A percentile compares a stretch with the other conserved stretches of the same genome.
Evolutionary conservation across 2,329 filamentous ascomycete genomes (phyloP).

Genomic region (Trichoderma cornu-damae): DNA sequence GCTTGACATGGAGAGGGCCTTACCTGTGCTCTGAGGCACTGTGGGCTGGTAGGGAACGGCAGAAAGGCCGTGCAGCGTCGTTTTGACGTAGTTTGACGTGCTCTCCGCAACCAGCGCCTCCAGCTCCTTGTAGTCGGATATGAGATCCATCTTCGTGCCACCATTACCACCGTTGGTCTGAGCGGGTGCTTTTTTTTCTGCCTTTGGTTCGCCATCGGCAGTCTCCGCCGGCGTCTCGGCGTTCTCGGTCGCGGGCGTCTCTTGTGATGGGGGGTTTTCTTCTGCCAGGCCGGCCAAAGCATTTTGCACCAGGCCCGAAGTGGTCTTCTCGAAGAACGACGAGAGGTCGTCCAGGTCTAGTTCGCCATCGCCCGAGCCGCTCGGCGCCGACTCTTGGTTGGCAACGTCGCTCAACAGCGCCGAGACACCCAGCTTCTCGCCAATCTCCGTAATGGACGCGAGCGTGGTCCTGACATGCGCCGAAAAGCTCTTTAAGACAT

Average conservation of each 20-base stretch:
- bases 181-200: conserved; percentile 22
- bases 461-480: conserved; percentile 33
- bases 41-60: conserved; percentile 41
- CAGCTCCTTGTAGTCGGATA: conserved; percentile 40
- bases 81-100: conserved; percentile 42
- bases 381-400: conserved; percentile 27
- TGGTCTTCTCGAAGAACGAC: conserved; percentile 40
- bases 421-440: conserved; percentile 33
- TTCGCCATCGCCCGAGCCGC: conserved; percentile 29
- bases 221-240: conserved; percentile 22
- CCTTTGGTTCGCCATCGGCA: conserved; percentile 21
- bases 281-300: conserved; percentile 37
- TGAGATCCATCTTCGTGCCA: conserved; percentile 31
- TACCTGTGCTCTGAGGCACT: conserved; percentile 37
- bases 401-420: conserved; percentile 30
- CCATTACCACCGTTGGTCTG: conserved; percentile 31
- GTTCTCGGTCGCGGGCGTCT: conserved; percentile 20
- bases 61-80: conserved; percentile 40
- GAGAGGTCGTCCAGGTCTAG: conserved; percentile 39
- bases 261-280: conserved; percentile 21
- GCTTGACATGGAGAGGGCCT: not conserved
- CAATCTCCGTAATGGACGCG: conserved; percentile 32
- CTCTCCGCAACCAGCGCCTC: conserved; percentile 42
- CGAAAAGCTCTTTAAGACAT: conserved; percentile 35
- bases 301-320: conserved; percentile 38